A percentile compares a stretch with the other conserved stretches of the same genome.
Evolutionary conservation across 768 basidiomycete species (phyloP).

Genomic region (Termitomyces eurrhizus): DNA sequence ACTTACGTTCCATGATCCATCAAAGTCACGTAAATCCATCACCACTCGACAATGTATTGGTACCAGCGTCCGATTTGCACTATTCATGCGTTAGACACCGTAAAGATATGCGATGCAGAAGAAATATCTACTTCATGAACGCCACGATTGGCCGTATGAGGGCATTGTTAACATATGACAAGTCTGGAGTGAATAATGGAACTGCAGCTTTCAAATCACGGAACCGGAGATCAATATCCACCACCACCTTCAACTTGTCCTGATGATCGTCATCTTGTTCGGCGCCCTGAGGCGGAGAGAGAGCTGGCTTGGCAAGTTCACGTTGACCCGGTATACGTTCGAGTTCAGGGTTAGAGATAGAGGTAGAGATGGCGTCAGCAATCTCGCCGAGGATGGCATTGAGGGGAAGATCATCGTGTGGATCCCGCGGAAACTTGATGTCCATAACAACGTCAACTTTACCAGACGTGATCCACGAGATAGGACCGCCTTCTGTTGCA

Average conservation of each 20-base stretch:
- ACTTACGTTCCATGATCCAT: slow-evolving; percentile 94
- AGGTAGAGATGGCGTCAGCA: slow-evolving; percentile 80
- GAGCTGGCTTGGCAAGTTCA: slow-evolving; percentile 80
- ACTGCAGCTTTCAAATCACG: slow-evolving; percentile 94
- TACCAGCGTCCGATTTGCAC: slow-evolving; percentile 89
- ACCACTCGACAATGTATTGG: slow-evolving; percentile 91
- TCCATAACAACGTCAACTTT: slow-evolving; percentile 96
- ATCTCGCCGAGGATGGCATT: slow-evolving; percentile 87
- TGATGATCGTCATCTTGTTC: slow-evolving; percentile 26
- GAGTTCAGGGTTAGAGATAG: slow-evolving; percentile 38
- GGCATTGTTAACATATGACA: slow-evolving; percentile 91
- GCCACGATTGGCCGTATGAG: slow-evolving; percentile 94
- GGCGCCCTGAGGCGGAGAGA: slow-evolving; percentile 62
- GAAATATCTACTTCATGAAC: slow-evolving; percentile 84
- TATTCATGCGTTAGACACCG: slow-evolving; percentile 26
- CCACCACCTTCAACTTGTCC: slow-evolving; percentile 51
- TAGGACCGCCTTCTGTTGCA: slow-evolving; percentile 78
- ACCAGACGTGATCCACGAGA: slow-evolving; percentile 97
- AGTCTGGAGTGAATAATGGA: slow-evolving; percentile 83
- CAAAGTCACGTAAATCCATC: slow-evolving; percentile 82
- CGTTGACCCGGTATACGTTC: slow-evolving; percentile 81
- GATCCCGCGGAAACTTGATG: slow-evolving; percentile 92
- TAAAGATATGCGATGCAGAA: not conserved
- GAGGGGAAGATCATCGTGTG: slow-evolving; percentile 61
- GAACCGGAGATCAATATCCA: slow-evolving; percentile 94